phyloP scores from a whole-genome alignment of 192 early-diverging fungal species.

The Spinellus fusiger region DNA sequence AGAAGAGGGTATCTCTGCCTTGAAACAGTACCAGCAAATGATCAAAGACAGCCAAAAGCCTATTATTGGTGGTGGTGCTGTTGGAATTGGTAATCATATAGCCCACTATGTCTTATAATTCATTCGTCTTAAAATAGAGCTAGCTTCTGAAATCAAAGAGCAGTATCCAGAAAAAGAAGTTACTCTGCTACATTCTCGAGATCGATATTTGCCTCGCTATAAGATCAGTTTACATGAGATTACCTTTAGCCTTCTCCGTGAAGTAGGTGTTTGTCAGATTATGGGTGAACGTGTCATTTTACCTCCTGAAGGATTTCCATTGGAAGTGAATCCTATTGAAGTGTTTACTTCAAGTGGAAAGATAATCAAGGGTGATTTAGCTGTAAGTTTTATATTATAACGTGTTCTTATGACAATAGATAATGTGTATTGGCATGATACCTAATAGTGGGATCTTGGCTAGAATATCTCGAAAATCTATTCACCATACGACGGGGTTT shows the following conservation, averaged over 20 bases:
- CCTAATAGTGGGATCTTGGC: conserved; percentile 61
- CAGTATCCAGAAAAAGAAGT: conserved; percentile 55
- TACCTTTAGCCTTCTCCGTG: conserved; percentile 46
- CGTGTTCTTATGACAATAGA: conserved; percentile 36
- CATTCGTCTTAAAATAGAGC: conserved; percentile 32
- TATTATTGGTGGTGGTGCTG: conserved; percentile 70
- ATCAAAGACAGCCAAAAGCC: conserved; percentile 53
- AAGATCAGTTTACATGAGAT: conserved; percentile 50
- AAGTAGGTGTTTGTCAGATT: conserved; percentile 36
- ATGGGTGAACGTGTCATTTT: conserved; percentile 45
- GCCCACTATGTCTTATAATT: background rate
- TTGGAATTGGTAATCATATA: conserved; percentile 47
- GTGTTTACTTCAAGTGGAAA: conserved; percentile 40
- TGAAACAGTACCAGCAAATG: conserved; percentile 45
- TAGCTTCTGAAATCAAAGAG: conserved; percentile 69
- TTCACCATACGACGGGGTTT: conserved; percentile 49
- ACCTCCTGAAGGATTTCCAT: conserved; percentile 52
- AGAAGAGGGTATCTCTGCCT: conserved; percentile 26
- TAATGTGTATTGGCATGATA: conserved; percentile 68
- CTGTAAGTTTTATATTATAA: conserved; percentile 19
- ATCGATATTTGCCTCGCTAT: conserved; percentile 51
- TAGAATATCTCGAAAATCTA: conserved; percentile 44
- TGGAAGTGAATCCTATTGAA: conserved; percentile 40
- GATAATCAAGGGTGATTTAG: conserved; percentile 38
- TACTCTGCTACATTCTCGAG: conserved; percentile 57